Base-by-base conservation (phyloP, 129 eudicot species). In the Flaveria trinervia region DNA sequence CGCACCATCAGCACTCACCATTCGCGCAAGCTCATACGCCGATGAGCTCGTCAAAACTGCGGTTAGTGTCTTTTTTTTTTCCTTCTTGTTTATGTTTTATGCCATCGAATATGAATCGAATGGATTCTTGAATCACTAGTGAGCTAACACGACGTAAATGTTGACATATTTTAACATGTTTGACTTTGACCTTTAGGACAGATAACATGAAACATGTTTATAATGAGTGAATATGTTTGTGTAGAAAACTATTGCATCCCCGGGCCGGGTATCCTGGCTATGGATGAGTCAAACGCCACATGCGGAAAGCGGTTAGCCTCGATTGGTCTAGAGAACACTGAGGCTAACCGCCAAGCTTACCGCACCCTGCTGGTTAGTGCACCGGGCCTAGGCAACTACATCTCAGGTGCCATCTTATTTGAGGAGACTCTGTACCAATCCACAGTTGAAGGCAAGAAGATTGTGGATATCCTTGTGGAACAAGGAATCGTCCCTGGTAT, bases 1-100 rank as follows among this genome's bases (percentile, higher is more conserved):
- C 73, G 77, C 92, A 45, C 76, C 88, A 45, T 83, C 90, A 28
- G 68, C 86, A 22, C 84, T 88, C 87, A 61, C 89, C 2, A 77
- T 89, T 39, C 89, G 88, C 15, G 93, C 96, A 4, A 48, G 76
- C 28, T 64, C 69, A 64, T 92, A 92, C n/a, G 91, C 96, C 26
- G 96, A 92, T 79, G 97, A 92, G 79, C 97, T 92, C 62, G 89
- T 92, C 87, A 89, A 92, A 72, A 92, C 97, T 9, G 97, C 97
- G 80, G 97, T 92, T 77, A 4, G 88, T 79, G 26, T 45, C 50
- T 1, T 18, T 13, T 1, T 1, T 13, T 10, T 36, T 49, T 0
- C 26, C 1, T 12, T 2, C 9, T n/a, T 76, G 7, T 64, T 20
- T 11, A 50, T 76, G 49, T 68, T 41, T 26, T 71, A 70, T 62